These are phyloP conservation scores for Phylloporus arenicola DNA, from an alignment of 768 basidiomycete genomes.

Conservation along the genomic window DNA sequence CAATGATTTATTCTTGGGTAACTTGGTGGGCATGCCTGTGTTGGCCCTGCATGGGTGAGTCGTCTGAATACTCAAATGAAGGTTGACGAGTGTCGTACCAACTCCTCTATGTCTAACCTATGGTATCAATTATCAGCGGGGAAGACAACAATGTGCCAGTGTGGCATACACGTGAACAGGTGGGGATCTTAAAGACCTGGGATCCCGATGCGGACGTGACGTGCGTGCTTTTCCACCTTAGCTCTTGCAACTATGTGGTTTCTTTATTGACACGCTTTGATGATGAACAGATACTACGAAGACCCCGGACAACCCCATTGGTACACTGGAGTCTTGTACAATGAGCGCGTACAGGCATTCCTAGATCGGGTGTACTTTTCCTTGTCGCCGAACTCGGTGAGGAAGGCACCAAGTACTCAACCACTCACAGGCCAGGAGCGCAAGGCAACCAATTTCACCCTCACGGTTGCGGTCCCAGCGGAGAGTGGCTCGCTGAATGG, in stretches of 20 bases:
- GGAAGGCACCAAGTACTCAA: background rate
- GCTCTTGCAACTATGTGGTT: background rate
- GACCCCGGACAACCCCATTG: conserved; percentile 62
- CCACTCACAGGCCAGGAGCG: background rate
- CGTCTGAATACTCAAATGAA: background rate
- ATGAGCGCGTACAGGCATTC: conserved; percentile 51
- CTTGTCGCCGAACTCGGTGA: background rate
- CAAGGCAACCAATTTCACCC: conserved; percentile 42
- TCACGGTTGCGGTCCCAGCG: conserved; percentile 65
- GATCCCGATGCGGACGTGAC: conserved; percentile 44
- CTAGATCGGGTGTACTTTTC: conserved; percentile 34
- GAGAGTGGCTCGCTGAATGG: conserved; percentile 71
- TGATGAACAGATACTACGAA: conserved; percentile 51
- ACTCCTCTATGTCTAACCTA: background rate
- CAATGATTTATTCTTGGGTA: conserved; percentile 81
- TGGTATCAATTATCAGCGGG: conserved; percentile 40
- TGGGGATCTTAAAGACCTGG: conserved; percentile 57
- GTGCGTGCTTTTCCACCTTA: conserved; percentile 33
- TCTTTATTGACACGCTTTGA: background rate
- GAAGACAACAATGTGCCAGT: conserved; percentile 83
- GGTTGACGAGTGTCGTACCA: background rate
- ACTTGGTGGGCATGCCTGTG: conserved; percentile 62
- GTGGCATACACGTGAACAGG: conserved; percentile 72
- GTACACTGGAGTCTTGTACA: conserved; percentile 58
- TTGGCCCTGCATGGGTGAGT: conserved; percentile 76